Evolutionary conservation across 768 basidiomycete genomes (phyloP).

Genomic region (Suillus cothurnatus): DNA sequence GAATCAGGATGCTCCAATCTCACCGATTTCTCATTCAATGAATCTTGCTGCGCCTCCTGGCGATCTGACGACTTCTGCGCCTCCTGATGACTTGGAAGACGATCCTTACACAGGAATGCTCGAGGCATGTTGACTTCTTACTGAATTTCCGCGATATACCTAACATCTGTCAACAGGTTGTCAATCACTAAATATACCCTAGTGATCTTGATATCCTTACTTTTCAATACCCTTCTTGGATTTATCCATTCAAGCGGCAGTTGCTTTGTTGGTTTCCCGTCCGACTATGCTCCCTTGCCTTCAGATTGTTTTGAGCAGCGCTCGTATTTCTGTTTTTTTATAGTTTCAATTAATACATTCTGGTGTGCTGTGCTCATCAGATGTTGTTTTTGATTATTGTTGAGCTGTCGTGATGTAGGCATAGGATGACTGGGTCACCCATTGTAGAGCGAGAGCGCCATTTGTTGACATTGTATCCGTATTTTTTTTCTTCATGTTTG

Average conservation of each 20-base stretch:
- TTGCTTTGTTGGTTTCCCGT: neutral
- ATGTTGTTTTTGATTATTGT: conserved; percentile 9
- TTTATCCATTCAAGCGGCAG: neutral
- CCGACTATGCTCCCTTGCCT: conserved; percentile 10
- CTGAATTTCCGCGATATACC: neutral
- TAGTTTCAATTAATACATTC: conserved; percentile 3
- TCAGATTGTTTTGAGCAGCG: conserved; percentile 18
- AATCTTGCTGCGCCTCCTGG: neutral
- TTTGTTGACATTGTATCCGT: conserved; percentile 15
- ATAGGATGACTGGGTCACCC: conserved; percentile 5
- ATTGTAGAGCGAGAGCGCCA: neutral
- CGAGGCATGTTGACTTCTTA: conserved; percentile 12
- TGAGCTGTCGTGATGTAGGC: neutral
- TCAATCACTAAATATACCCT: conserved; percentile 3
- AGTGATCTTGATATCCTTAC: neutral
- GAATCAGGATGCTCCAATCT: conserved; percentile 8
- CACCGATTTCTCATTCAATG: conserved; percentile 5
- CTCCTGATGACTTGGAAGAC: conserved; percentile 10
- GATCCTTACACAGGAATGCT: conserved; percentile 11
- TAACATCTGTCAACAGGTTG: conserved; percentile 5
- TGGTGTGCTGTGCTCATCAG: conserved; percentile 23
- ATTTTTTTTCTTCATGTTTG: conserved; percentile 10
- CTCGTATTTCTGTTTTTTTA: conserved; percentile 10
- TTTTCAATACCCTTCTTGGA: conserved; percentile 1
- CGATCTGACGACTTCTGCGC: neutral